Evolutionary conservation across 2,329 filamentous ascomycete genomes (phyloP), one percentile per base, ranked within the genome.

Genomic region (Colletotrichum sublineola): DNA sequence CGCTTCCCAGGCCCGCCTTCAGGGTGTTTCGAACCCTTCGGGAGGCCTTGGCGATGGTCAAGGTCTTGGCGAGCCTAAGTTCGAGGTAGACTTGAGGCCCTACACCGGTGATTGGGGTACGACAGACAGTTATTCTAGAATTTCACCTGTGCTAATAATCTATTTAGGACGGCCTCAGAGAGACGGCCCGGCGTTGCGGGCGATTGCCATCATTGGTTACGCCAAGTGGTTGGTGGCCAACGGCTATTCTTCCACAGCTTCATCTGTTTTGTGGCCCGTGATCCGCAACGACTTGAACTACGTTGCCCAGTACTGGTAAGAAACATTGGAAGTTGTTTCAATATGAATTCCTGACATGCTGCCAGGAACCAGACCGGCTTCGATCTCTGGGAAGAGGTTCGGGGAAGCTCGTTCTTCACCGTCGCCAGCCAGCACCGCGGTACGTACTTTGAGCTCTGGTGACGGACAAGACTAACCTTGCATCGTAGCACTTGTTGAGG

Each of bases 321-420:
- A 1, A 3, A 18, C 11, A 2, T 24, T 6, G 14, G 3, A 20
- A n/a, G 5, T 31, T 9, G n/a, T 57, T 14, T 20, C 31, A 5
- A 50, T 31, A n/a, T 36, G n/a, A 15, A 18, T 6, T 14, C 38
- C 68, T 75, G 33, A 75, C 63, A 33, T 20, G 14, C 31, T 29
- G 31, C 1, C 7, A 85, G 84, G 87, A 89, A 89, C 78, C 81
- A 85, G 74, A 88, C 87, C 0, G 88, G 88, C 7, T 96, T 90
- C 77, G 94, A 97, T 79, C 86, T 97, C 3, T 96, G 94, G 94
- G 94, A 96, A 79, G 94, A 96, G 80, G 89, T 95, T 18, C 84
- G 86, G 33, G 92, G 93, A 52, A 91, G 89, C 31, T 95, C 93
- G 0, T 96, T 95, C 84, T 97, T 96, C 81, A 96, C 94, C 1